phyloP scores from a whole-genome alignment of 495 filamentous ascomycete species.

The Talaromyces stipitatus region DNA sequence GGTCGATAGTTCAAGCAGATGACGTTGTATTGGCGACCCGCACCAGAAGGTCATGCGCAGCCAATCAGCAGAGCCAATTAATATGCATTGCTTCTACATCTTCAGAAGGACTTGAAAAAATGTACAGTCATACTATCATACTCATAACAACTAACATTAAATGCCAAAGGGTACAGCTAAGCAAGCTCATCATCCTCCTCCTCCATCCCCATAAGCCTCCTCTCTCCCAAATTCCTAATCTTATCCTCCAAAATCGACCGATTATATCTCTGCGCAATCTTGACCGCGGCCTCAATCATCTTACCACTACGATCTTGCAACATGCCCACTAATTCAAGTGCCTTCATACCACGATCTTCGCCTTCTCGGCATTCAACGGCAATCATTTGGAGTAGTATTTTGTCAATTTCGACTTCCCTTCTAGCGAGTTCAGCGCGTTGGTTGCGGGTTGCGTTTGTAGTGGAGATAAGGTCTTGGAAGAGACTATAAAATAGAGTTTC shows the following conservation, averaged over 20 bases:
- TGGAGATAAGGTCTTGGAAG: constrained; percentile 58
- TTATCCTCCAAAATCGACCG: constrained; percentile 73
- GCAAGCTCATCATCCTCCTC: constrained; percentile 48
- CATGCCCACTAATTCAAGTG: constrained; percentile 73
- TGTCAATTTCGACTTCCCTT: constrained; percentile 76
- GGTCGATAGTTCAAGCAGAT: background rate
- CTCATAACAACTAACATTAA: background rate
- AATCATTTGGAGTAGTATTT: constrained; percentile 80
- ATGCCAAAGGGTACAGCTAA: background rate
- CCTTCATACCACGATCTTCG: constrained; percentile 89
- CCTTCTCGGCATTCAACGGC: constrained; percentile 85
- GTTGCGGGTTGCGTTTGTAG: constrained; percentile 46
- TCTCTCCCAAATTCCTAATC: constrained; percentile 71
- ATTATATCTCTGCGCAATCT: constrained; percentile 74
- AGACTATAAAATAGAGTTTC: constrained; percentile 61
- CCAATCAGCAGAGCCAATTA: background rate
- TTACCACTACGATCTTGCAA: constrained; percentile 71
- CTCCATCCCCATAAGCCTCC: constrained; percentile 47
- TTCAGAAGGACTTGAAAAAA: background rate
- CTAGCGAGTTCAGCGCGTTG: constrained; percentile 63
- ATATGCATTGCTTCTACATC: background rate
- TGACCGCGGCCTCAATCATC: constrained; percentile 79
- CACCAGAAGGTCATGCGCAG: background rate
- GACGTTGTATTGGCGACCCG: background rate
- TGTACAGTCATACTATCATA: background rate